Percentiles rank a stretch among this genome's conserved stretches.
These are phyloP conservation scores for Microdochium trichocladiopsis DNA, from an alignment of 2,329 filamentous ascomycete species.

Conservation along the genomic window DNA sequence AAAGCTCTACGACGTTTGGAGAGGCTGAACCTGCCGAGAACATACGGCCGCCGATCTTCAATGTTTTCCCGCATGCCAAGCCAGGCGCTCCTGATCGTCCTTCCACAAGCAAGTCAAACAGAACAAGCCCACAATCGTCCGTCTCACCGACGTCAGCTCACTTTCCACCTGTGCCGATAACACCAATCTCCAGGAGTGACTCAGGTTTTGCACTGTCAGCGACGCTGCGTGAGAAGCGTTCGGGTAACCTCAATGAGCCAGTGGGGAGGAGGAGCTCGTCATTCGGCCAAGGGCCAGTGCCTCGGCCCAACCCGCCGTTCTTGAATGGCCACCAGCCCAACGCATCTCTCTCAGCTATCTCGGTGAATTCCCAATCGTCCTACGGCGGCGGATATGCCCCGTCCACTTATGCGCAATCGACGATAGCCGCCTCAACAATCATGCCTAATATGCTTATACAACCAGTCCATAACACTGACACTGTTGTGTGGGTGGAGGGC, in stretches of 20 bases:
- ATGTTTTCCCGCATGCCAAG: constrained; percentile 77
- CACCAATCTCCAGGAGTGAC: constrained; percentile 81
- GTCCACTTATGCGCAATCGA: constrained; percentile 81
- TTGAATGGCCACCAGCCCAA: constrained; percentile 56
- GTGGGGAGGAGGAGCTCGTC: constrained; percentile 86
- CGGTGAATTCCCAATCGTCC: constrained; percentile 61
- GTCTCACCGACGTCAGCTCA: constrained; percentile 71
- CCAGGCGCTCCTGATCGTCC: constrained; percentile 68
- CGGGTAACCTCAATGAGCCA: constrained; percentile 76
- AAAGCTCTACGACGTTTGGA: constrained; percentile 85
- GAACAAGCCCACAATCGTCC: constrained; percentile 55
- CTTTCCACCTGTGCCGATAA: constrained; percentile 70
- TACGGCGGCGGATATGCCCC: constrained; percentile 67
- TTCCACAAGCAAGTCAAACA: constrained; percentile 61
- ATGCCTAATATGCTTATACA: constrained; percentile 82
- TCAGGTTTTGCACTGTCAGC: constrained; percentile 83
- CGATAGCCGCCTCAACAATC: constrained; percentile 74
- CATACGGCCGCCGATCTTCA: constrained; percentile 67
- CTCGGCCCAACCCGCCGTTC: constrained; percentile 69
- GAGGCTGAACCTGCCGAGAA: constrained; percentile 48
- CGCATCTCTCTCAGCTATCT: constrained; percentile 51
- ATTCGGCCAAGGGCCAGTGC: constrained; percentile 64
- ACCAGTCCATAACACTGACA: constrained; percentile 71
- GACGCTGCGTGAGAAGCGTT: constrained; percentile 87
- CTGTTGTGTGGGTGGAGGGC: constrained; percentile 76